phyloP scores from a whole-genome alignment of 192 early-diverging fungal genomes.

The Entomortierella chlamydospora region DNA sequence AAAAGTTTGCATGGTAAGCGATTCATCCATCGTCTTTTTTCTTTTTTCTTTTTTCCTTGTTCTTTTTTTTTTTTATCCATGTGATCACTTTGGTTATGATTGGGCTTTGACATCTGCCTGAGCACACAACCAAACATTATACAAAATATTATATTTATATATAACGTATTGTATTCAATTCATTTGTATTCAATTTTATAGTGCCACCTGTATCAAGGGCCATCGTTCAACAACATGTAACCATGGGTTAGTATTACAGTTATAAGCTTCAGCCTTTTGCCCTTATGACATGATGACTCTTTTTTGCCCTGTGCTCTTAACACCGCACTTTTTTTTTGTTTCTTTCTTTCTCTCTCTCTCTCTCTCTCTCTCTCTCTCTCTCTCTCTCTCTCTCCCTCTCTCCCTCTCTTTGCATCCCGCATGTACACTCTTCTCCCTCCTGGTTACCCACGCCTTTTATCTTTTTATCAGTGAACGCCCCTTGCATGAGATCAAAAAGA shows the following conservation, averaged over 20 bases:
- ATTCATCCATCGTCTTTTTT: not conserved
- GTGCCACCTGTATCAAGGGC: slow-evolving; percentile 67
- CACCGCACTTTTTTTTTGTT: no score
- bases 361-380: not conserved
- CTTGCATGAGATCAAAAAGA: slow-evolving; percentile 70
- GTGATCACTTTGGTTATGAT: no score
- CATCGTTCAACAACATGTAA: slow-evolving; percentile 67
- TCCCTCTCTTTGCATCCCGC: not conserved
- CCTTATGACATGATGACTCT: no score
- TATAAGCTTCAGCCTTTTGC: not conserved
- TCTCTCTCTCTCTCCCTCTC: not conserved
- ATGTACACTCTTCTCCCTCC: not conserved
- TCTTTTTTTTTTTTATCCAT: no score
- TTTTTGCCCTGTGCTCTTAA: not conserved
- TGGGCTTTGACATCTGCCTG: no score
- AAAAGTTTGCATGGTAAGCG: slow-evolving; percentile 60
- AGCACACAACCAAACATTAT: not conserved
- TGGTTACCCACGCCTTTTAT: not conserved
- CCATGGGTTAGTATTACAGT: slow-evolving; percentile 46
- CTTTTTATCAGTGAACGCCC: slow-evolving; percentile 55
- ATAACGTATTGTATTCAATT: not conserved
- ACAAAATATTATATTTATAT: not conserved
- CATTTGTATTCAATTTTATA: slow-evolving; percentile 2
- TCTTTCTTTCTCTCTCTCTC: not conserved
- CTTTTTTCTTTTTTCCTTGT: not conserved